Base-by-base conservation (phyloP, 768 basidiomycete genomes). In the Boletellus emodensis region DNA sequence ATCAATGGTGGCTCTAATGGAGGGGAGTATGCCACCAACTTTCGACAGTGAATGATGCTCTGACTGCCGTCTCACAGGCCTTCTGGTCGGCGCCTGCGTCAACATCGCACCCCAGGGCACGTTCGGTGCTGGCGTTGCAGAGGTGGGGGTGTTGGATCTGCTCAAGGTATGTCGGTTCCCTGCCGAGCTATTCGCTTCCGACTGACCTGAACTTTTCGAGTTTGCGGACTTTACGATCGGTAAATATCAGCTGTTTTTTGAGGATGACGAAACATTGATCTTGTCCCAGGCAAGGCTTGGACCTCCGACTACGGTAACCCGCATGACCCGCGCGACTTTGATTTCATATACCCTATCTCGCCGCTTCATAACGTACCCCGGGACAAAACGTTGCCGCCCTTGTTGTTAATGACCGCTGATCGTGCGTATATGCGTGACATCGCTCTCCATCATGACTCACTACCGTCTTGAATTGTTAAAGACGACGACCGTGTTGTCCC, bases 401-500 rank as follows among this genome's bases (percentile, higher is more conserved):
- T 75, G n/a, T 62, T 92, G 51, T 72, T 93, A n/a, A 70, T 86
- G 62, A 90, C 88, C n/a, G 87, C 85, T 15, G 88, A 88, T 64
- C 87, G 86, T 90, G 64, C 55, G 86, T 76, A 40, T 26, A 15
- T 41, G n/a, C 10, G 7, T 30, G 8, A 8, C 30, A 30, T 33
- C 5, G 18, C 17, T 15, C 33, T 20, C 17, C 6, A 46, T 35
- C 9, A 26, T 46, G 39, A 43, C 54, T 59, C 18, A 59, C 24
- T 7, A 26, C 30, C 18, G 17, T n/a, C 28, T 20, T 24, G 26
- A 26, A 41, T 40, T 36, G 35, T 18, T 30, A 12, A 58, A 89
- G 87, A 89, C 54, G 90, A 91, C 57, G 87, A 90, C 59, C 84
- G 90, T 32, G 90, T 92, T n/a, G 88, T 91, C 5, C 87, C 88